Base-by-base conservation (phyloP, 768 basidiomycete species). In the Auricularia sp. region DNA sequence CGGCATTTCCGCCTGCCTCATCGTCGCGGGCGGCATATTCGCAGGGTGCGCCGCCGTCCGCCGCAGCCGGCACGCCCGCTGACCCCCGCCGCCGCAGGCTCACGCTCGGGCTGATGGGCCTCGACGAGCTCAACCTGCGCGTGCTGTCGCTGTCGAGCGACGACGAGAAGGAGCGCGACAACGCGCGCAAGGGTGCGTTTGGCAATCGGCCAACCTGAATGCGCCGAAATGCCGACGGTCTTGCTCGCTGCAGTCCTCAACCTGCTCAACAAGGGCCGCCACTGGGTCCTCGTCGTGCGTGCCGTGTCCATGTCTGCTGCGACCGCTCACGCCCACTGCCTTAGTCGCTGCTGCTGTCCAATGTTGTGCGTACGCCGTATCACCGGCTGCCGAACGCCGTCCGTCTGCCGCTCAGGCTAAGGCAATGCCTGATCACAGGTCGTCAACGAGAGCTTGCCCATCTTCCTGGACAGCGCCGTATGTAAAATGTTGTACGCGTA, bases 21-120 rank as follows among this genome's bases (percentile, higher is more conserved):
- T 98, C 6, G 75, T 98, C 1, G 77, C 84, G 0, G 95, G 95
- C 2, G 95, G 95, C 62, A 87, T 94, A 3, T 97, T 98, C 72
- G 91, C 95, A 12, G 95, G 95, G 94, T 90, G 65, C 18, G 56
- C 56, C 61, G 84, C 75, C 18, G 23, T 47, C n/a, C 8, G 23
- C 35, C 3, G 11, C 35, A 8, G n/a, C 64, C 34, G 36, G 60
- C 18, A 53, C 12, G 11, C 21, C 10, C 21, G 47, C 8, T 23
- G 23, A 36, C 61, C 34, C 36, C 53, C 10, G 6, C 29, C 29
- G 36, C 33, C 11, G 34, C 58, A 93, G 93, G 2, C 77, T 97
- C 62, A 97, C 94, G 0, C 84, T 97, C 35, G 94, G 92, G 1
- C 79, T 97, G 34, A 96, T 96, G 94, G 94, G 94, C 1, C 81